A percentile compares a stretch with the other conserved stretches of the same genome.
Evolutionary conservation across 768 basidiomycete genomes (phyloP).

Genomic region (Tephrocybe sp.): DNA sequence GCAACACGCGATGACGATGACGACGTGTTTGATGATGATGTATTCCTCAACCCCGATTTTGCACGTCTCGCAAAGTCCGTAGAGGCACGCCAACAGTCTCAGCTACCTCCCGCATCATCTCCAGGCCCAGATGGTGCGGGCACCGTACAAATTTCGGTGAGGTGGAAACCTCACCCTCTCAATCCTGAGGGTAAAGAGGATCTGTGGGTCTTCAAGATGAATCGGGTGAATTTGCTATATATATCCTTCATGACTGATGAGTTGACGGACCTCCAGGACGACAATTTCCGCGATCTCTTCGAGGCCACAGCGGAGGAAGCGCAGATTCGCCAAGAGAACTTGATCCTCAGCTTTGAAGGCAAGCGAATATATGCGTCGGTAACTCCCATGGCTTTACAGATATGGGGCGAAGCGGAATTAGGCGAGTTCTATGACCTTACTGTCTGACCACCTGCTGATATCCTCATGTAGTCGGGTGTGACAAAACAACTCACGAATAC

Average conservation of each 20-base stretch:
- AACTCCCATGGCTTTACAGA: constrained; percentile 61
- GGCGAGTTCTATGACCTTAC: constrained; percentile 36
- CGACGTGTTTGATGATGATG: constrained; percentile 50
- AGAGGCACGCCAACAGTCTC: constrained; percentile 22
- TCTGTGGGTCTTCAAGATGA: constrained; percentile 55
- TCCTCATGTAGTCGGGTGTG: constrained; percentile 57
- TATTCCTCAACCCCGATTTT: constrained; percentile 63
- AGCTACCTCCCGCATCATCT: constrained; percentile 25
- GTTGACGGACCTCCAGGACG: constrained; percentile 41
- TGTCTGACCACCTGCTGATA: not conserved
- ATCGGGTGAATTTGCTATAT: constrained; percentile 44
- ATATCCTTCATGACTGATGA: not conserved
- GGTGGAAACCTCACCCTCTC: constrained; percentile 67
- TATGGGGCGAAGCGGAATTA: constrained; percentile 70
- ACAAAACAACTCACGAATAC: constrained; percentile 63
- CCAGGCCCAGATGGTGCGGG: constrained; percentile 30
- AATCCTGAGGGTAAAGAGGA: constrained; percentile 38
- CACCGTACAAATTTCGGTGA: constrained; percentile 53
- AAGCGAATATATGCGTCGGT: constrained; percentile 70
- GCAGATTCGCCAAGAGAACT: constrained; percentile 43
- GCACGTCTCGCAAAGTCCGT: constrained; percentile 48
- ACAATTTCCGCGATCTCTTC: constrained; percentile 64
- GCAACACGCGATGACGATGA: constrained; percentile 34
- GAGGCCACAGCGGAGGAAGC: constrained; percentile 67
- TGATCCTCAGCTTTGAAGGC: constrained; percentile 62